Evolutionary conservation across 495 filamentous ascomycete species (phyloP).

Genomic region (Lasiosphaeria ovina): DNA sequence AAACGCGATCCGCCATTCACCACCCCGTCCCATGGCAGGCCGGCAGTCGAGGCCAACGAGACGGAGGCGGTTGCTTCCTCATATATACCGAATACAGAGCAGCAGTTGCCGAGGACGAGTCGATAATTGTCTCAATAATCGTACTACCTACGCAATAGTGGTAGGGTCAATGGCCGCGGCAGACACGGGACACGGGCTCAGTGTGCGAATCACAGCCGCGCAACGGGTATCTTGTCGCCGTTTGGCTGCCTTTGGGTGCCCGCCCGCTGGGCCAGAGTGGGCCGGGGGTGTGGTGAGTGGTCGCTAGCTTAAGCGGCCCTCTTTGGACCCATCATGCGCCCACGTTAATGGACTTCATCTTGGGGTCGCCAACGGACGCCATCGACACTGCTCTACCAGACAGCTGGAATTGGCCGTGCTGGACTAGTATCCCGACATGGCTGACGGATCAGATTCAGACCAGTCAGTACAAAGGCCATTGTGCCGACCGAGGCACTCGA

Average conservation of each 20-base stretch:
- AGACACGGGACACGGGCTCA: slow-evolving; percentile 9
- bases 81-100: too few species aligned
- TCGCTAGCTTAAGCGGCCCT: slow-evolving; percentile 9
- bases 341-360: too few species aligned
- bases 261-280: slow-evolving; percentile 4
- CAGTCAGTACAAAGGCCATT: neutral
- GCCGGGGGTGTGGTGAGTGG: too few species aligned
- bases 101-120: neutral
- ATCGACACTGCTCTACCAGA: neutral
- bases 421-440: neutral
- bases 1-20: too few species aligned
- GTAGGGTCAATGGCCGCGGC: slow-evolving; percentile 4
- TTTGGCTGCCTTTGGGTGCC: slow-evolving; percentile 14
- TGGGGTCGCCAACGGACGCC: neutral
- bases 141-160: slow-evolving; percentile 11
- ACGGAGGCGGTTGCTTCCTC: too few species aligned
- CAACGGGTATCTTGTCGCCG: slow-evolving; percentile 16
- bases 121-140: neutral
- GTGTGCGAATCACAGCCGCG: slow-evolving; percentile 25
- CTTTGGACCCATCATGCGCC: neutral
- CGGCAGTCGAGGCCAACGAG: too few species aligned
- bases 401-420: neutral
- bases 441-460: neutral
- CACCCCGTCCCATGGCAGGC: too few species aligned
- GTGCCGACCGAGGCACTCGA: neutral